A percentile compares a stretch with the other conserved stretches of the same genome.
phyloP scores from a whole-genome alignment of 805 yeast genomes.

The Kurtzmaniella fragi region DNA sequence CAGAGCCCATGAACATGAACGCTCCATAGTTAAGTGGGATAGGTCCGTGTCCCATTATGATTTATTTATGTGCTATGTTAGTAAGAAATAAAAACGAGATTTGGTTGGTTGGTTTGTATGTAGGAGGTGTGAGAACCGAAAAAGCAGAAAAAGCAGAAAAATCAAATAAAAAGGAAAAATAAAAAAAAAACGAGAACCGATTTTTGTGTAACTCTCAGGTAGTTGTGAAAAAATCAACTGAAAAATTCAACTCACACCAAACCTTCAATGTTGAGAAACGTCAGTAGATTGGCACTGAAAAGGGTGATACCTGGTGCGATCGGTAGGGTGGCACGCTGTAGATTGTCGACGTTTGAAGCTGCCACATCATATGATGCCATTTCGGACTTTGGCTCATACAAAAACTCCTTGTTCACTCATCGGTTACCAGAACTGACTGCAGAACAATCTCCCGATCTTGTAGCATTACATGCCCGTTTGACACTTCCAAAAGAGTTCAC shows the following conservation, averaged over 20 bases:
- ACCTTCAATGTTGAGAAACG: too few relatives aligned
- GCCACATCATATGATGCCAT: conserved; percentile 18
- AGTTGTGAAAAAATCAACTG: too few relatives aligned
- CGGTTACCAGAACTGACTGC: conserved; percentile 44
- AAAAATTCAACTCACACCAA: too few relatives aligned
- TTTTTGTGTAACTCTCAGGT: too few relatives aligned
- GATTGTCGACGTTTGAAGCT: too few relatives aligned
- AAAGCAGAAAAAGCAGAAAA: too few relatives aligned
- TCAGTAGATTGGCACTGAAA: too few relatives aligned
- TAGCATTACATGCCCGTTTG: conserved; percentile 75
- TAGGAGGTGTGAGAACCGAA: not conserved
- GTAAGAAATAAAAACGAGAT: not conserved
- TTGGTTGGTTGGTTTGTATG: not conserved
- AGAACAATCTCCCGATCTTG: conserved; percentile 63
- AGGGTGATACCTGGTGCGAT: too few relatives aligned
- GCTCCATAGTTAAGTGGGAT: conserved; percentile 38
- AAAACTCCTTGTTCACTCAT: conserved; percentile 37
- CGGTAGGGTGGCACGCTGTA: too few relatives aligned
- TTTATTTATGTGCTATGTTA: not conserved
- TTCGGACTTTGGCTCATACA: conserved; percentile 37
- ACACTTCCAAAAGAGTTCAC: conserved; percentile 53
- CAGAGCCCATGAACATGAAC: conserved; percentile 39
- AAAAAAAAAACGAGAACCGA: too few relatives aligned
- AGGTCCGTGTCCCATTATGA: conserved; percentile 23
- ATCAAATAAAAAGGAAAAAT: too few relatives aligned